Percentiles rank a stretch among this genome's conserved stretches.
Conservation (phyloP, 1,284 basidiomycete species). For the Ustilago vetiveriae region DNA sequence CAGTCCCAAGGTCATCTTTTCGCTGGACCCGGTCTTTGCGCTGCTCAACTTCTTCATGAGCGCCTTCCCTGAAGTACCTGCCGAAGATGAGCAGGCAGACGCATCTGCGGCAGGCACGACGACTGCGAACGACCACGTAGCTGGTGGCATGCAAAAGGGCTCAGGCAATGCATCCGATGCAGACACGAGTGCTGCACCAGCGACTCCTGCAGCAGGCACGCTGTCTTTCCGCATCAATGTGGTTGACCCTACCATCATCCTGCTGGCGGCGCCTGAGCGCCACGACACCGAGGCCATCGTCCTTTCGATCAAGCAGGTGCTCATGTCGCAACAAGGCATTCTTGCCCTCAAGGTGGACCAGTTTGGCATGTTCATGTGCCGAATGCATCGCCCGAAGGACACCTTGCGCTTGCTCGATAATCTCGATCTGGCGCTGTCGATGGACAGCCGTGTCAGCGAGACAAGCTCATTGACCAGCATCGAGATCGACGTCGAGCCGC, state of each 20-base stretch:
- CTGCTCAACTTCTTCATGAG: constrained; percentile 85
- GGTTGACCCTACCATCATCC: constrained; percentile 87
- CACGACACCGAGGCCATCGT: constrained; percentile 86
- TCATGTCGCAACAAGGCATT: constrained; percentile 92
- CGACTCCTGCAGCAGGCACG: constrained; percentile 30
- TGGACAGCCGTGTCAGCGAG: constrained; percentile 82
- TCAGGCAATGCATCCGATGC: not conserved
- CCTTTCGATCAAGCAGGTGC: constrained; percentile 82
- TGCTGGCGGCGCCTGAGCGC: constrained; percentile 86
- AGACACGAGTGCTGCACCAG: not conserved
- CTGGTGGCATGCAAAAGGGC: not conserved
- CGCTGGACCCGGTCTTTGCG: constrained; percentile 90
- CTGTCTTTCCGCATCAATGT: constrained; percentile 83
- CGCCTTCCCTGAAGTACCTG: constrained; percentile 69
- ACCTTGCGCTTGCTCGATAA: constrained; percentile 92
- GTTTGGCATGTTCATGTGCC: constrained; percentile 90
- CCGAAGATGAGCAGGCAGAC: constrained; percentile 3
- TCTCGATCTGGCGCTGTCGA: constrained; percentile 84
- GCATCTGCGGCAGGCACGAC: constrained; percentile 1
- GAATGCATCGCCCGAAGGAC: constrained; percentile 85
- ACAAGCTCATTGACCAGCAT: constrained; percentile 83
- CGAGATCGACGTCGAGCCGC: constrained; percentile 79
- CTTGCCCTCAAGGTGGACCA: constrained; percentile 82
- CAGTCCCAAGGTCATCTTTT: constrained; percentile 91
- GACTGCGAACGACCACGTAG: constrained; percentile 2